These are phyloP conservation scores for Friedmanniomyces simplex DNA, from an alignment of 495 filamentous ascomycete species.

Conservation along the genomic window DNA sequence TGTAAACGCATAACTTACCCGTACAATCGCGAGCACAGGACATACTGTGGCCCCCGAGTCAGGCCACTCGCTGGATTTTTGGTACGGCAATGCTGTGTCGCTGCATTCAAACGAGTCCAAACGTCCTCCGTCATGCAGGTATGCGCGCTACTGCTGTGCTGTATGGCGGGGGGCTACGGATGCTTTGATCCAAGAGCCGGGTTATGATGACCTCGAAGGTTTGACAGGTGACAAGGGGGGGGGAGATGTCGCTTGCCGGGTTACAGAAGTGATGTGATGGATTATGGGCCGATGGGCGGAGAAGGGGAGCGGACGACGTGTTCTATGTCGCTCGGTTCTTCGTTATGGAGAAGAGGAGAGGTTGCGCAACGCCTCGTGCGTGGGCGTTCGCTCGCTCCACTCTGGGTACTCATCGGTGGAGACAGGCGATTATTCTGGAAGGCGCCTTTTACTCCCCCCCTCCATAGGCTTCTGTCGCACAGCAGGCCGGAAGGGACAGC, in stretches of 20 bases:
- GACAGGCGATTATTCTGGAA: not conserved
- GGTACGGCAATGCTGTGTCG: not conserved
- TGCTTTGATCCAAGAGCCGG: not conserved
- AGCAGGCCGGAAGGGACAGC: not conserved
- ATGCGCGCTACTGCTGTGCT: not conserved
- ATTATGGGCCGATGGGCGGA: too few species aligned
- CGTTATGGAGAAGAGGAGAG: too few species aligned
- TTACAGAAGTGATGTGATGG: too few species aligned
- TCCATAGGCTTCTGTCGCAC: not conserved
- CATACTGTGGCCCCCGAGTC: too few species aligned
- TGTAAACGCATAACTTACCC: too few species aligned
- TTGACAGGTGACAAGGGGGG: not conserved
- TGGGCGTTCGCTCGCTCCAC: too few species aligned
- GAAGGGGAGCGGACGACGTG: too few species aligned
- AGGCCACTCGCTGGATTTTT: too few species aligned
- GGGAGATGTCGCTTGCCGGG: too few species aligned
- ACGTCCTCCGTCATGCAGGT: not conserved
- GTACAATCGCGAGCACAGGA: too few species aligned
- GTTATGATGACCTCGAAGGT: not conserved
- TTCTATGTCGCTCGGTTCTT: too few species aligned
- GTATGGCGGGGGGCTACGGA: not conserved
- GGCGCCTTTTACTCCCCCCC: not conserved
- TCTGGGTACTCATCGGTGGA: not conserved
- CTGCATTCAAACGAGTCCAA: not conserved
- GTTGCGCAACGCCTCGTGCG: too few species aligned